Evolutionary conservation across 768 basidiomycete species (phyloP).

Genomic region (Pholiota conissans): DNA sequence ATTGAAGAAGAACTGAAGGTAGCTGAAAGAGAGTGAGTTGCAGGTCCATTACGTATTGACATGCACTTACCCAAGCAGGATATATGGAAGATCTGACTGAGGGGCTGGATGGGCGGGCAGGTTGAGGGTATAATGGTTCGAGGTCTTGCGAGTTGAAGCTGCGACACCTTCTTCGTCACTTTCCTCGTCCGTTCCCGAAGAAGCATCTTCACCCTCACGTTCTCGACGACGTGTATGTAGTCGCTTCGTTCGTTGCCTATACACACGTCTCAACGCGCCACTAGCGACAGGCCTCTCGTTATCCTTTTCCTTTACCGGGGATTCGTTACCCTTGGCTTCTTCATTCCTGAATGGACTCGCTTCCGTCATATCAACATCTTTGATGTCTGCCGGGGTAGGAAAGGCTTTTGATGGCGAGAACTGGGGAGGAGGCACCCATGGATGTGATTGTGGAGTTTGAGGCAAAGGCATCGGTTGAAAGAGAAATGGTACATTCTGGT

Average conservation of each 20-base stretch:
- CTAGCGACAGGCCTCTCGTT: slow-evolving; percentile 54
- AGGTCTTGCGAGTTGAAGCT: slow-evolving; percentile 53
- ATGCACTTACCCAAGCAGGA: slow-evolving; percentile 76
- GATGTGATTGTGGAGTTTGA: slow-evolving; percentile 50
- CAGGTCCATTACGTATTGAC: slow-evolving; percentile 1
- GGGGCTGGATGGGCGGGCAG: slow-evolving; percentile 60
- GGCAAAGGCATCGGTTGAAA: slow-evolving; percentile 45
- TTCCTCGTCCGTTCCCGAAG: slow-evolving; percentile 42
- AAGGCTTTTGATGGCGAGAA: slow-evolving; percentile 64
- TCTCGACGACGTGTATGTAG: slow-evolving; percentile 27
- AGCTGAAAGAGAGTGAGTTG: slow-evolving; percentile 45
- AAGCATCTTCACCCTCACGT: slow-evolving; percentile 36
- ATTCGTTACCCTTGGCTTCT: slow-evolving; percentile 34
- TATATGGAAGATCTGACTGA: slow-evolving; percentile 71
- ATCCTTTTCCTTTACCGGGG: slow-evolving; percentile 31
- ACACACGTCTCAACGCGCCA: slow-evolving; percentile 68
- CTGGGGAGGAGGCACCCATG: slow-evolving; percentile 66
- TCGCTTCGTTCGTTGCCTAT: slow-evolving; percentile 56
- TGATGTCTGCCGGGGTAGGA: slow-evolving; percentile 47
- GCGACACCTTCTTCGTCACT: slow-evolving; percentile 42
- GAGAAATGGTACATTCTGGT: slow-evolving; percentile 72
- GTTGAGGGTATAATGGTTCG: slow-evolving; percentile 84
- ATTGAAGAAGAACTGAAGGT: slow-evolving; percentile 95
- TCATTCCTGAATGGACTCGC: slow-evolving; percentile 45
- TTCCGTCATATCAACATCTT: slow-evolving; percentile 78